Evolutionary conservation across 1,284 basidiomycete species (phyloP).

Genomic region (Cryptococcus wingfieldii): DNA sequence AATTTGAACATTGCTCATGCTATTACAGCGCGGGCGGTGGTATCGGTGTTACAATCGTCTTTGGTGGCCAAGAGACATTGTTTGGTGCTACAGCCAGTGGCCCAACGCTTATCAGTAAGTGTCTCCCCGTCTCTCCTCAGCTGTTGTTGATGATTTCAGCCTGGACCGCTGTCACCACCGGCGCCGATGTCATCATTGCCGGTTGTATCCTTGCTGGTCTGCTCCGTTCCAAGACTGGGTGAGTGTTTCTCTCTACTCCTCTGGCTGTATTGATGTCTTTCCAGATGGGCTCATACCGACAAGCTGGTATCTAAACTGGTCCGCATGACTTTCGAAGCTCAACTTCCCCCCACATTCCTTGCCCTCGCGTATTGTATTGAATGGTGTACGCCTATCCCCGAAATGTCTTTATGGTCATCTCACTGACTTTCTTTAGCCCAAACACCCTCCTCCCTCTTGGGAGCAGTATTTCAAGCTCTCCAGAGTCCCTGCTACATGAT

Average conservation of each 20-base stretch:
- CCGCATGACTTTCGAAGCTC: constrained; percentile 34
- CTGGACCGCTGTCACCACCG: constrained; percentile 20
- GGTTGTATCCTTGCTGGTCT: constrained; percentile 24
- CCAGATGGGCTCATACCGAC: constrained; percentile 31
- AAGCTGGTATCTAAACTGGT: constrained; percentile 25
- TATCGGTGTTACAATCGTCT: constrained; percentile 24
- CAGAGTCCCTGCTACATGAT: too few species aligned
- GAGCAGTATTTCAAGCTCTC: too few species aligned
- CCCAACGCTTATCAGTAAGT: constrained; percentile 20
- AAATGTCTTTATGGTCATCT: too few species aligned
- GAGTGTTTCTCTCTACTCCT: not conserved
- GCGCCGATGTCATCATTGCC: constrained; percentile 32
- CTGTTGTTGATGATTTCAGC: constrained; percentile 1
- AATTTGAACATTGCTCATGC: not conserved
- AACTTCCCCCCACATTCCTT: constrained; percentile 27
- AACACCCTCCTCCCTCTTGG: too few species aligned
- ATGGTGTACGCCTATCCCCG: too few species aligned
- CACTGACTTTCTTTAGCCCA: too few species aligned
- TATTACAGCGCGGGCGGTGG: constrained; percentile 16
- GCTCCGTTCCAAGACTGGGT: constrained; percentile 25
- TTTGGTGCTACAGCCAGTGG: constrained; percentile 19
- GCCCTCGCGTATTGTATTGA: constrained; percentile 26
- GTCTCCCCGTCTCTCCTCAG: not conserved
- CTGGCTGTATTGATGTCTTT: not conserved
- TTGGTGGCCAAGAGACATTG: constrained; percentile 16